Percentiles rank a stretch among this genome's conserved stretches.
phyloP scores from a whole-genome alignment of 2,329 filamentous ascomycete species.

The Aspergillus fischeri region DNA sequence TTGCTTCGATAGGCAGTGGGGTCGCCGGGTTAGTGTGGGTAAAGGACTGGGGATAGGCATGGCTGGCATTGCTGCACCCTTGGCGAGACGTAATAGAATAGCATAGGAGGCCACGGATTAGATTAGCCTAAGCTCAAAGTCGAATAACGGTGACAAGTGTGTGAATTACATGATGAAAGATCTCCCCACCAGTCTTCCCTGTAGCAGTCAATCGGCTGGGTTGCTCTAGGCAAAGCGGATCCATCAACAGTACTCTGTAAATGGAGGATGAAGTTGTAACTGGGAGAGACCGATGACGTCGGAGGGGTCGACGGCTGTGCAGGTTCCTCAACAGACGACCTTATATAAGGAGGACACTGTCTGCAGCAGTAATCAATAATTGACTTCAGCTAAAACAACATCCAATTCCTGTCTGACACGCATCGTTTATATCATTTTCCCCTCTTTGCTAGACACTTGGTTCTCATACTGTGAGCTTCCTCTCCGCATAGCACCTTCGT shows the following conservation, averaged over 20 bases:
- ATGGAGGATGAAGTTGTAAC: conserved; percentile 4
- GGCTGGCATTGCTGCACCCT: background rate
- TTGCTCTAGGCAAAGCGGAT: background rate
- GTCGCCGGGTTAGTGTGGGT: conserved; percentile 4
- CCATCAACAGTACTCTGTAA: background rate
- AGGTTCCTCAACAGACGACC: background rate
- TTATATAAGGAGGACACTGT: background rate
- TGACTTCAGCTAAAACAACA: background rate
- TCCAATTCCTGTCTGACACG: background rate
- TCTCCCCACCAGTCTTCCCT: background rate
- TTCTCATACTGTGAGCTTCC: background rate
- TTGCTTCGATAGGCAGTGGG: conserved; percentile 6
- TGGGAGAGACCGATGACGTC: conserved; percentile 18
- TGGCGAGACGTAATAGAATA: conserved; percentile 12
- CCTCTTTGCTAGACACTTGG: background rate
- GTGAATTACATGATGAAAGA: background rate
- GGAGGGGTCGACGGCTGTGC: conserved; percentile 8
- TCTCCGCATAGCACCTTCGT: conserved; percentile 3
- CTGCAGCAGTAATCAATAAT: background rate
- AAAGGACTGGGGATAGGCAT: background rate
- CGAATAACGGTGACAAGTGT: background rate
- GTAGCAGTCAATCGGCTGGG: conserved; percentile 2
- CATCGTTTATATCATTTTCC: background rate
- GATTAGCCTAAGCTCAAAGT: background rate
- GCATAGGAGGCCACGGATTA: background rate